phyloP scores from a whole-genome alignment of 2,329 filamentous ascomycete species.

The Aspergillus sclerotialis region DNA sequence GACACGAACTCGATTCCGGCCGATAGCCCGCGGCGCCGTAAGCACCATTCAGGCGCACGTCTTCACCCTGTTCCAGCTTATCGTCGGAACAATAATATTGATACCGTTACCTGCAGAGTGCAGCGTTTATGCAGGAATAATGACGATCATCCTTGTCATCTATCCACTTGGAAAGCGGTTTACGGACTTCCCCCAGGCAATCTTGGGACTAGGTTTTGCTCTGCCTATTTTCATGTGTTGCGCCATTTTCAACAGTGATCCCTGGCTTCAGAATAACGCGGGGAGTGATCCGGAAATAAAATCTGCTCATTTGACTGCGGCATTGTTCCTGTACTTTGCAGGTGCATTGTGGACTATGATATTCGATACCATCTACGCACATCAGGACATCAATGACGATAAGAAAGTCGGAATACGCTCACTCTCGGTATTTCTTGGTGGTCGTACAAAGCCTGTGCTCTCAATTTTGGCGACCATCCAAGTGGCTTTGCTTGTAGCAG shows the following conservation, averaged over 20 bases:
- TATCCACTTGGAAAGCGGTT: constrained; percentile 49
- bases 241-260: constrained; percentile 24
- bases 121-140: constrained; percentile 38
- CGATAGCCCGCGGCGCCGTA: constrained; percentile 46
- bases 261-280: too few species aligned
- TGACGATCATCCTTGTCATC: constrained; percentile 36
- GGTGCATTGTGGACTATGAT: constrained; percentile 43
- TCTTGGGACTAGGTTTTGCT: constrained; percentile 46
- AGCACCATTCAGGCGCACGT: constrained; percentile 37
- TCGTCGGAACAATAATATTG: constrained; percentile 35
- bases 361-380: constrained; percentile 47
- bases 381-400: constrained; percentile 47
- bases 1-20: constrained; percentile 44
- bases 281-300: too few species aligned
- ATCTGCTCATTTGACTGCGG: too few species aligned
- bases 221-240: constrained; percentile 46
- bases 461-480: constrained; percentile 35
- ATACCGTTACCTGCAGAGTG: constrained; percentile 36
- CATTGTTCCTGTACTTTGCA: constrained; percentile 39
- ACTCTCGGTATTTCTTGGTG: constrained; percentile 43
- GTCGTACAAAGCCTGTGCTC: constrained; percentile 39
- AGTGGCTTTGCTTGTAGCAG: constrained; percentile 35
- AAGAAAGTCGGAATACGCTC: constrained; percentile 44
- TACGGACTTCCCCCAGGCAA: constrained; percentile 47
- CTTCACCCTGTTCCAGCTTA: constrained; percentile 38